Percentiles rank a stretch among this genome's conserved stretches.
phyloP scores from a whole-genome alignment of 2,329 filamentous ascomycete species.

The Colletotrichum sublineola region DNA sequence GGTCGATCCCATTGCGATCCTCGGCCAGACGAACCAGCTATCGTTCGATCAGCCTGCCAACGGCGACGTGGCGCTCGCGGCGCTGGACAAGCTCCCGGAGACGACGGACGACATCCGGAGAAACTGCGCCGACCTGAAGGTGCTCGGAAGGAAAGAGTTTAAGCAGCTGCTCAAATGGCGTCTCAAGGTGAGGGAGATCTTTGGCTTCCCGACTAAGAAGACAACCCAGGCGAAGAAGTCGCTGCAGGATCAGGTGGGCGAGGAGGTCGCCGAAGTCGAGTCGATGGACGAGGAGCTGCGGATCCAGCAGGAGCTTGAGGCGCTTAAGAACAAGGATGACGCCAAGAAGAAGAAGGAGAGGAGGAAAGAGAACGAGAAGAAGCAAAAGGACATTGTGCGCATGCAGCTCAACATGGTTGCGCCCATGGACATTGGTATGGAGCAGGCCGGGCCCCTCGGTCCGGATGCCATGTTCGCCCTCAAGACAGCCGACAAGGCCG shows the following conservation, averaged over 20 bases:
- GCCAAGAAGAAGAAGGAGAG: slow-evolving; percentile 85
- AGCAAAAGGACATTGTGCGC: slow-evolving; percentile 93
- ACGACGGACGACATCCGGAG: slow-evolving; percentile 85
- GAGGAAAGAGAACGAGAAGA: slow-evolving; percentile 90
- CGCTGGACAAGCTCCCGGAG: slow-evolving; percentile 86
- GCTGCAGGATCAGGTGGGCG: slow-evolving; percentile 59
- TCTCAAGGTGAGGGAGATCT: slow-evolving; percentile 88
- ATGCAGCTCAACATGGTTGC: slow-evolving; percentile 98
- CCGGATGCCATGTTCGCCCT: slow-evolving; percentile 89
- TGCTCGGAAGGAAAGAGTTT: slow-evolving; percentile 95
- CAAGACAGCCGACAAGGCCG: slow-evolving; percentile 83
- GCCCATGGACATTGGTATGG: slow-evolving; percentile 95
- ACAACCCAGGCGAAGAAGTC: slow-evolving; percentile 49
- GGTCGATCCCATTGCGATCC: slow-evolving; percentile 90
- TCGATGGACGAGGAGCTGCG: slow-evolving; percentile 95
- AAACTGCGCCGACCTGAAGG: slow-evolving; percentile 87
- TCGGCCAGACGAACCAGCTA: slow-evolving; percentile 87
- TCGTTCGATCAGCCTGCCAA: slow-evolving; percentile 85
- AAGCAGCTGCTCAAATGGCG: slow-evolving; percentile 91
- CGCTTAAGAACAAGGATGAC: slow-evolving; percentile 82
- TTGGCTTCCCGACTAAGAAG: slow-evolving; percentile 87
- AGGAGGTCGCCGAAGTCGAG: slow-evolving; percentile 86
- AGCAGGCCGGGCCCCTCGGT: slow-evolving; percentile 82
- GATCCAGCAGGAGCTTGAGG: slow-evolving; percentile 88
- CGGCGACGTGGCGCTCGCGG: slow-evolving; percentile 87